Percentiles rank a stretch among this genome's conserved stretches.
phyloP scores from a whole-genome alignment of 441 rosid genomes.

The Syzygium syzygioides region DNA sequence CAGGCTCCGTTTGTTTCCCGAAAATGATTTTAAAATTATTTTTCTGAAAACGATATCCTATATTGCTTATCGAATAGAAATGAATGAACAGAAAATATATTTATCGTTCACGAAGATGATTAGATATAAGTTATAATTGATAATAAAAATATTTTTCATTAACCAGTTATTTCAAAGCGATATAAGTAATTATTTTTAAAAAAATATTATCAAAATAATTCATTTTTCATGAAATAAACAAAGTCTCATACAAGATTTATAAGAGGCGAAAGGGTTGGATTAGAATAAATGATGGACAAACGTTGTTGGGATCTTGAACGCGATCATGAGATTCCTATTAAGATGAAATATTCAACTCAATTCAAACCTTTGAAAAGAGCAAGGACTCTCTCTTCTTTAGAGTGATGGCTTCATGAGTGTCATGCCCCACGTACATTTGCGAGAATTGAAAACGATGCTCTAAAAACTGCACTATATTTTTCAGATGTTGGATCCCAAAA shows the following conservation, averaged over 20 bases:
- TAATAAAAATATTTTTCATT: not conserved
- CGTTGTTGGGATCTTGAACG: not conserved
- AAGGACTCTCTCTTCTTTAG: not conserved
- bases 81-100: not conserved
- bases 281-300: not conserved
- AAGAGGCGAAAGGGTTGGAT: not conserved
- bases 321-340: not conserved
- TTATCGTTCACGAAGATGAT: not conserved
- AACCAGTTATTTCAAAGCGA: no score
- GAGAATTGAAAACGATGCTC: not conserved
- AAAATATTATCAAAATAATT: not conserved
- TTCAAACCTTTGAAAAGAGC: not conserved
- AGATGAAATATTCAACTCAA: not conserved
- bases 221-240: not conserved
- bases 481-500: not conserved
- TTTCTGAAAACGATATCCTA: not conserved
- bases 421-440: not conserved
- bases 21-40: not conserved
- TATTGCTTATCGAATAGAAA: not conserved
- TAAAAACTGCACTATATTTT: not conserved
- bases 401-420: not conserved
- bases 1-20: not conserved
- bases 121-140: not conserved
- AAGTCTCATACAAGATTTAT: not conserved
- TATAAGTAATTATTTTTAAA: not conserved